Evolutionary conservation across 1,284 basidiomycete genomes (phyloP).

Genomic region (Trichosporon asahii): DNA sequence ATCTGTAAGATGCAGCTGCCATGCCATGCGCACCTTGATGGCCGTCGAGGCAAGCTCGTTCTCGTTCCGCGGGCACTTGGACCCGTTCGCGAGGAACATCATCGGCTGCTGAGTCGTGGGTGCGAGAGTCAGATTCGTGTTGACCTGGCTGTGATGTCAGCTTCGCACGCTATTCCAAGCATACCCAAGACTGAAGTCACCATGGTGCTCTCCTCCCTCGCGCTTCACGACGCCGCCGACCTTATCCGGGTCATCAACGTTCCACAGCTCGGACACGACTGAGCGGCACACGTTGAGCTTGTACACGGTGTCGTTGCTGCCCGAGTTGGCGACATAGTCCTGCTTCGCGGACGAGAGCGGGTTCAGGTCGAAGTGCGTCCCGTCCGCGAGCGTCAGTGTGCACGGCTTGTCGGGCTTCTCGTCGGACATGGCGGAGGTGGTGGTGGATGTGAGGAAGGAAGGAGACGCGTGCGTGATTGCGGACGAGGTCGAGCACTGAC

Average conservation of each 20-base stretch:
- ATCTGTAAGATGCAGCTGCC: too few relatives aligned
- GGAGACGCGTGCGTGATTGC: background rate
- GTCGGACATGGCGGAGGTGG: constrained; percentile 1
- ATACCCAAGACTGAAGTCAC: constrained; percentile 43
- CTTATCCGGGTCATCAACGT: constrained; percentile 40
- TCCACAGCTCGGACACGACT: constrained; percentile 47
- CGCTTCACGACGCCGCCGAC: constrained; percentile 44
- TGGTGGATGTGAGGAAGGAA: background rate
- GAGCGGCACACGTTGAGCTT: constrained; percentile 49
- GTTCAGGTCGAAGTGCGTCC: constrained; percentile 49
- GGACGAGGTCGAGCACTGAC: background rate
- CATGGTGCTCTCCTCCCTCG: constrained; percentile 29
- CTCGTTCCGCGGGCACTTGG: constrained; percentile 38
- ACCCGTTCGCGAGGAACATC: constrained; percentile 41
- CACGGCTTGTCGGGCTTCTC: constrained; percentile 28
- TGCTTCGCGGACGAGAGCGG: constrained; percentile 33
- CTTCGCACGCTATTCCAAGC: constrained; percentile 14
- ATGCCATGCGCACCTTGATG: constrained; percentile 38
- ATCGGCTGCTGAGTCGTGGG: constrained; percentile 43
- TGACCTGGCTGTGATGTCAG: constrained; percentile 24
- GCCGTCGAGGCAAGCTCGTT: constrained; percentile 38
- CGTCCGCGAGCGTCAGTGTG: constrained; percentile 44
- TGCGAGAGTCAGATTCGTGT: constrained; percentile 36
- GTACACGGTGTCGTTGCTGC: constrained; percentile 29
- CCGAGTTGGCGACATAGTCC: constrained; percentile 41